Base-by-base conservation (phyloP, 2,329 filamentous ascomycete species). In the Paraphoma sp. region DNA sequence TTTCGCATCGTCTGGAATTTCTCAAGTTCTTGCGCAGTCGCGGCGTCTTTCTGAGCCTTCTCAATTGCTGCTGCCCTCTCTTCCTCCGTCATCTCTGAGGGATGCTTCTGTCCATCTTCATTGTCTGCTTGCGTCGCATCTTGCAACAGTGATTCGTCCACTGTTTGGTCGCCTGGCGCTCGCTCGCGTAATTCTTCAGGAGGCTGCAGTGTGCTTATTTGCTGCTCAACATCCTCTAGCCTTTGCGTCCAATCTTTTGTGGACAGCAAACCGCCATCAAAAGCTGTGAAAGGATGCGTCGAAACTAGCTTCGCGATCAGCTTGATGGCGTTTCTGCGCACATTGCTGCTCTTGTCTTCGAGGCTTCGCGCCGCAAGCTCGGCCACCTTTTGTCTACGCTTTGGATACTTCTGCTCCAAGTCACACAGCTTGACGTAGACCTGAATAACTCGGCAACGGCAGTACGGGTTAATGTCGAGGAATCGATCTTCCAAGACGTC, bases 261-360 rank as follows among this genome's bases (percentile, higher is more conserved):
- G 10, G 90, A 89, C 3, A 99, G 85, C 67, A 95, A 89, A 16
- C 72, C 72, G 18, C 93, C 93, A 69, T 98, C 93, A 23, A 70
- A 62, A 6, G 60, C 63, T 1, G 62, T 64, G 69, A 97, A 99
- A 1, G 95, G 95, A 75, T 99, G 95, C 0, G 93, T 97, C 60
- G 93, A 92, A 67, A 99, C 92, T 6, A 99, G 82, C 43, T 90
- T 90, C 6, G 89, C 91, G 1, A 99, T 83, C 6, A 99, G 81
- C 77, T 97, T 98, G 74, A 99, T 95, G 2, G 95, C 93, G 74
- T 98, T 98, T 56, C 93, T 87, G 59, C 95, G 86, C 31, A 99
- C 95, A 69, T 98, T 96, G 78, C 95, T 99, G 79, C 94, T 98
- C 83, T 96, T 98, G 80, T 99, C 96, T 76, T 97, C 92, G 2